Conservation (phyloP, 2,329 filamentous ascomycete genomes). For the Aureobasidium musti region DNA sequence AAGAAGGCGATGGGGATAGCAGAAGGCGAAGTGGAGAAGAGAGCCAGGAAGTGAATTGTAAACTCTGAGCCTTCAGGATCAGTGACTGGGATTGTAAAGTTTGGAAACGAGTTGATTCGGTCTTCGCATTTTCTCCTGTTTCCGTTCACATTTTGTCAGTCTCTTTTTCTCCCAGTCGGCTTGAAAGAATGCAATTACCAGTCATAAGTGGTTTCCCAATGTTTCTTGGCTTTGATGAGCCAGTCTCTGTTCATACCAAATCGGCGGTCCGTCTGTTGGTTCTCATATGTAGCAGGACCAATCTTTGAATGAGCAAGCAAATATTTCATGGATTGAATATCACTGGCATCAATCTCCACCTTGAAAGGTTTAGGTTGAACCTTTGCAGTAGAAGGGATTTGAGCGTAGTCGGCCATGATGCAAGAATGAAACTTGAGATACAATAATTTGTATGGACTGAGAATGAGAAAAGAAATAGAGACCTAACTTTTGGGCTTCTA, state of each 20-base stretch:
- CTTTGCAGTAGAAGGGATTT: constrained; percentile 43
- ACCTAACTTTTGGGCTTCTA: no score
- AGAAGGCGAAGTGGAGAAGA: constrained; percentile 55
- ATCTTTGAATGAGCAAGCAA: constrained; percentile 53
- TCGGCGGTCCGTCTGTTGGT: constrained; percentile 45
- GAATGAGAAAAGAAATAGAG: no score
- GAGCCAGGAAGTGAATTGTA: constrained; percentile 56
- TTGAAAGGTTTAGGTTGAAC: constrained; percentile 48
- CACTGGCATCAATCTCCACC: constrained; percentile 47
- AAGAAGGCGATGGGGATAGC: constrained; percentile 56
- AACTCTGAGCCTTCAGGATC: constrained; percentile 44
- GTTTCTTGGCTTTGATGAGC: constrained; percentile 45
- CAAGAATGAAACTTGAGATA: not conserved
- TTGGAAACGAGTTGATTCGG: constrained; percentile 54
- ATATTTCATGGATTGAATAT: constrained; percentile 51
- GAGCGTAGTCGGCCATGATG: constrained; percentile 36
- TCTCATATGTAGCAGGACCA: constrained; percentile 54
- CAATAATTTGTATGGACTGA: not conserved
- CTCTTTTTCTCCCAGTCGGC: no score
- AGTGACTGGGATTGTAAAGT: constrained; percentile 51
- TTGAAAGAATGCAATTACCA: constrained; percentile 34
- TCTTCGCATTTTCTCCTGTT: constrained; percentile 44
- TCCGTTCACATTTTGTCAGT: not conserved
- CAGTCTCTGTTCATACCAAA: constrained; percentile 54
- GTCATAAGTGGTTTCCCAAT: constrained; percentile 42